Base-by-base conservation (phyloP, 2,329 filamentous ascomycete species). In the Westerdykella sp. region DNA sequence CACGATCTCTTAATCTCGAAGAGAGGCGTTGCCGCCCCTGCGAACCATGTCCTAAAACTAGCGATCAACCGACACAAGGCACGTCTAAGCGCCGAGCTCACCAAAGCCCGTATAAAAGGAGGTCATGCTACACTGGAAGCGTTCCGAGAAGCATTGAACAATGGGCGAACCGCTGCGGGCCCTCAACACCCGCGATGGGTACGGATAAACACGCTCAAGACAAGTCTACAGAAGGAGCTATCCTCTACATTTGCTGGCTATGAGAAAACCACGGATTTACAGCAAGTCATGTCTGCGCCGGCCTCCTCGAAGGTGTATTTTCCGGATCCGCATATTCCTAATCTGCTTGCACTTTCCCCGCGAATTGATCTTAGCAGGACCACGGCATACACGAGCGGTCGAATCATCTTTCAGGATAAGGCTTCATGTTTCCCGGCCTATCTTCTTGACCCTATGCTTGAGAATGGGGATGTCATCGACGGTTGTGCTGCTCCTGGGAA, bases 341-440 rank as follows among this genome's bases (percentile, higher is more conserved):
- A 93, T 55, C 74, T 98, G 3, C 66, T 98, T 6, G 93, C 89
- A 2, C 71, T 95, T 1, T 82, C 87, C 2, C 79, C 84, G 1
- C 75, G 77, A 1, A 74, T 78, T 31, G 86, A 95, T 57, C 73
- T 96, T 35, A 83, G 81, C 15, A 84, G 82, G 48, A 83, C 80
- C 6, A 68, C 77, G 12, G 84, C 88, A 0, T 97, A 97, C 65
- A 76, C 72, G 12, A 72, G 77, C 1, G 91, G 91, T 1, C 77
- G 81, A 37, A 79, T 97, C 41, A 95, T 97, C 46, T 72, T 97
- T 18, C 93, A 98, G 65, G 93, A 97, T 60, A 97, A 96, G 67
- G 91, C 93, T 0, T 96, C 90, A 1, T 98, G 93, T 62, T 96
- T 98, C 59, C 93, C 93, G 0, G 93, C 91, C 1, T 93, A 93